Base-by-base conservation (phyloP, 1,284 basidiomycete species). In the Leccinum brunneo-olivaceum region DNA sequence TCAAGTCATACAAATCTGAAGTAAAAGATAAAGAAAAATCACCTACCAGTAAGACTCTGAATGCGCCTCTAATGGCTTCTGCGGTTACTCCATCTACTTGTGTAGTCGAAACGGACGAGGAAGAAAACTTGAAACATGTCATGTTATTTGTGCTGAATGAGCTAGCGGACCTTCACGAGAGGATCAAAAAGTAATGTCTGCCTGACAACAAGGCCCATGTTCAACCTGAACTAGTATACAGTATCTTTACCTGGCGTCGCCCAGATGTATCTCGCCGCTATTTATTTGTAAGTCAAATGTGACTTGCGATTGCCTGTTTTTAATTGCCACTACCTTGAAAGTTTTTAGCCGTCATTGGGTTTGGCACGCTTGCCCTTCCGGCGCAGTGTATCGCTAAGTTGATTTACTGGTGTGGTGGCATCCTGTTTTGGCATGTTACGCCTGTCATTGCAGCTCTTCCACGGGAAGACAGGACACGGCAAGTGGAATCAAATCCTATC, bases 191-290 rank as follows among this genome's bases (percentile, higher is more conserved):
- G 83, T 84, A 53, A 47, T 15, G 72, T 64, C 21, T 15, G 12
- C 39, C 8, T 11, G 20, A 34, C 23, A 9, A 43, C 12, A 20
- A 39, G 32, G 29, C 35, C 27, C 6, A 19, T 28, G 14, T 38
- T 34, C 44, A 33, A 36, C 39, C 40, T 53, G 32, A 52, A 24
- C 28, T 16, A 30, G 27, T 20, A 2, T 28, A 14, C 42, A 84
- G 81, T 50, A 65, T 82, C 12, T 79, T 81, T 52, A 69, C 79
- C 8, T 84, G 82, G 82, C 72, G 79, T 21, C 64, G 68, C 34
- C 73, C 78, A 3, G 48, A 61, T 12, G 66, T 72, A 7, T 80
- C 81, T 2, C 51, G 52, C 20, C 56, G 65, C 28, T 82, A 79
- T 55, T 65, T 63, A 16, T 37, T 68, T 30, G 79, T 81, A 53